Percentiles rank a stretch among this genome's conserved stretches.
Evolutionary conservation across 2,329 filamentous ascomycete genomes (phyloP).

Genomic region (Penicillium sp.): DNA sequence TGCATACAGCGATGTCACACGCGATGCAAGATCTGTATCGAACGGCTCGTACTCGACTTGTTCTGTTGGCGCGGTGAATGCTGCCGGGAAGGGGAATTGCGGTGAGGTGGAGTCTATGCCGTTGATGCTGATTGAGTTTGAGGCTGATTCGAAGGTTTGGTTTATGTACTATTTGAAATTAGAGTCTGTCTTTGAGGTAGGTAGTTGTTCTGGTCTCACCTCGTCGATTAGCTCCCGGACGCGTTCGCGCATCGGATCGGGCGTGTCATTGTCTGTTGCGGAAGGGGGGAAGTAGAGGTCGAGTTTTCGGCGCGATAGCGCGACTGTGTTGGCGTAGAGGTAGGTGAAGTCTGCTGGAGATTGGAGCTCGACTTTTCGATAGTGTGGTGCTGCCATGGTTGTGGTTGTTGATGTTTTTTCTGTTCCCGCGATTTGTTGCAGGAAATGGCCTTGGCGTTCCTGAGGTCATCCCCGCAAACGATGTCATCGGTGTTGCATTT

Average conservation of each 20-base stretch:
- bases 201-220: slow-evolving; percentile 19
- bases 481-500: slow-evolving; percentile 22
- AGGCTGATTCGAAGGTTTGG: slow-evolving; percentile 44
- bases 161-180: slow-evolving; percentile 41
- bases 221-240: slow-evolving; percentile 44
- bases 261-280: slow-evolving; percentile 37
- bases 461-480: slow-evolving; percentile 21
- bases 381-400: slow-evolving; percentile 35
- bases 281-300: slow-evolving; percentile 50
- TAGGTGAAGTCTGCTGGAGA: slow-evolving; percentile 50
- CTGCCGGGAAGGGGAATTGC: slow-evolving; percentile 32
- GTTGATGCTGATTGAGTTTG: slow-evolving; percentile 48
- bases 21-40: slow-evolving; percentile 44
- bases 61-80: slow-evolving; percentile 38
- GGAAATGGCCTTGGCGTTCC: slow-evolving; percentile 14
- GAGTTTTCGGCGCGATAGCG: slow-evolving; percentile 47
- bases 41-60: slow-evolving; percentile 50
- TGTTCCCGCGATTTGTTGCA: slow-evolving; percentile 13
- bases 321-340: slow-evolving; percentile 47
- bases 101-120: slow-evolving; percentile 42
- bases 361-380: slow-evolving; percentile 53
- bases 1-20: slow-evolving; percentile 46
- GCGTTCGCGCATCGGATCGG: slow-evolving; percentile 46
- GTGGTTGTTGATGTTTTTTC: slow-evolving; percentile 8
- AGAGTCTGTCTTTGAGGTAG: neutral